phyloP scores from a whole-genome alignment of 169 alveolate genomes.

The Cryptosporidium parvum region DNA sequence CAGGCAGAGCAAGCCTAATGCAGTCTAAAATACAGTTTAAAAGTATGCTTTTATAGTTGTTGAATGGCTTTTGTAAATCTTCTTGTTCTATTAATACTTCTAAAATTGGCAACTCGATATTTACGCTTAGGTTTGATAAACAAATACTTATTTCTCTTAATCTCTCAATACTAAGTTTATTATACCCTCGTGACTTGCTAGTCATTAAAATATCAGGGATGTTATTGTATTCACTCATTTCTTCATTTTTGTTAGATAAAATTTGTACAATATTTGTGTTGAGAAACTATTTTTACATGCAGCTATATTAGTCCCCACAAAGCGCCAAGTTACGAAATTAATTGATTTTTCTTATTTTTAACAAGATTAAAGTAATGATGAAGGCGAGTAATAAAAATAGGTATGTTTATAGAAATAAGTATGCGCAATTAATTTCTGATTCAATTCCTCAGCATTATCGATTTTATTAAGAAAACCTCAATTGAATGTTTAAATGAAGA shows the following conservation, averaged over 20 bases:
- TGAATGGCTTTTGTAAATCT: neutral
- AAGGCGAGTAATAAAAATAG: neutral
- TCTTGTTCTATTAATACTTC: constrained; percentile 1
- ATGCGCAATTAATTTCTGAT: neutral
- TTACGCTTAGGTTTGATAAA: constrained; percentile 12
- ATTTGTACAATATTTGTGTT: neutral
- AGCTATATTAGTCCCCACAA: constrained; percentile 23
- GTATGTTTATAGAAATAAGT: neutral
- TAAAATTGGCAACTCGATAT: constrained; percentile 21
- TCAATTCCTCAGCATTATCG: constrained; percentile 11
- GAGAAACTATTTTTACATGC: constrained; percentile 17
- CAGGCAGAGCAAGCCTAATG: constrained; percentile 36
- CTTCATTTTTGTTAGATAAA: neutral
- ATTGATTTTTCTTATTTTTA: neutral
- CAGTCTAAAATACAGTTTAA: constrained; percentile 41
- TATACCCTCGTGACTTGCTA: neutral
- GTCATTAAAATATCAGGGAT: constrained; percentile 33
- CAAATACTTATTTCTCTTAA: constrained; percentile 30
- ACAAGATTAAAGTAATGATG: neutral
- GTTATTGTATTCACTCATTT: neutral
- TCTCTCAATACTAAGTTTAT: constrained; percentile 10
- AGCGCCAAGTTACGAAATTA: constrained; percentile 19
- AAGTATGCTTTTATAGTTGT: constrained; percentile 6
- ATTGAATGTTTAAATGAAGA: constrained; percentile 35
- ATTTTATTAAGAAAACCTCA: constrained; percentile 22